Evolutionary conservation across 2,329 filamentous ascomycete genomes (phyloP), one percentile per base, ranked within the genome.

Genomic region (Taxawa tesnikishii): DNA sequence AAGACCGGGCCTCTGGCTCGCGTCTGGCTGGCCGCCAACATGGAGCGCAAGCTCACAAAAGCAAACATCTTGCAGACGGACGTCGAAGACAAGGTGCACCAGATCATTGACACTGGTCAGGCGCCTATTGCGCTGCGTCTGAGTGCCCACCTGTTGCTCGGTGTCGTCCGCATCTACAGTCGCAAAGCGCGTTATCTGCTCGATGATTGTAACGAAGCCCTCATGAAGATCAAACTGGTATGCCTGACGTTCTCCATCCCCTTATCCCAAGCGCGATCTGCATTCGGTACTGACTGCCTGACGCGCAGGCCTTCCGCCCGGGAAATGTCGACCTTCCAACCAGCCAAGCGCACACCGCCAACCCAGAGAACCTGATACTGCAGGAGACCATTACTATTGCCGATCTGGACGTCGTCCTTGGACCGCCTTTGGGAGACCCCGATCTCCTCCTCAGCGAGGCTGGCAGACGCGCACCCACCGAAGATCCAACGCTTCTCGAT

Each of bases 201-300:
- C 29, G 90, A 98, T 51, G 90, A 98, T 54, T 98, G 90, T 62
- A 94, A 93, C 50, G 90, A 98, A 60, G 88, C 88, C 24, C 67
- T 98, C 43, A 79, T 93, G 68, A 96, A 94, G 64, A 94, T 98
- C 49, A 94, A 96, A 55, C 92, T 96, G 85, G 88, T 94, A 62
- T 25, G 68, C 38, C 32, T 18, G 26, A 17, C 14, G 9, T n/a
- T 29, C 12, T 32, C 35, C 18, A 13, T 11, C 15, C 26, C 18
- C 37, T n/a, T n/a, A n/a, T n/a, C n/a, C n/a, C n/a, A n/a, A n/a
- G n/a, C n/a, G n/a, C n/a, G n/a, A n/a, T 23, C 19, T 30, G 32
- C 6, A 41, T 25, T 24, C 21, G 6, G 2, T 8, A 10, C 11
- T n/a, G 26, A 24, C 23, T 15, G 33, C 13, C 36, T 40, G 19